Evolutionary conservation across 345 rosid genomes (phyloP), one percentile per base, ranked within the genome.

Genomic region (Stellera chamaejasme): DNA sequence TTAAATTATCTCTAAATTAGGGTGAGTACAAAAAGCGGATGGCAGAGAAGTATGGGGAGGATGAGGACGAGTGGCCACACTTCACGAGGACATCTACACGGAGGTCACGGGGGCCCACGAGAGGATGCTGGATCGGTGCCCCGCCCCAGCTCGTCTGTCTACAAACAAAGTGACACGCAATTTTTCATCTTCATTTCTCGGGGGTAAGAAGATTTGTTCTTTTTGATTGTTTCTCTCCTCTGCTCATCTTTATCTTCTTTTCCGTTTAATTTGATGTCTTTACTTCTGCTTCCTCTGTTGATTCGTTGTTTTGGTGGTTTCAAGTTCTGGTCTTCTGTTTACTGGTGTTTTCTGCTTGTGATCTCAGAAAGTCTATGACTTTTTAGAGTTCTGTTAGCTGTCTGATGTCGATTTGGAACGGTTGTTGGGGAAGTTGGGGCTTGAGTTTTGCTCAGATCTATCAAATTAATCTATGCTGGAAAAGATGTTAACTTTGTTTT

Each of bases 141-240:
- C 23, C 23, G 23, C 23, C 23, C 23, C 23, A 19, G 23, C 23
- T 19, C 23, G 23, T 19, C 23, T 19, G 23, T 19, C 23, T n/a
- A n/a, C n/a, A n/a, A n/a, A n/a, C n/a, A n/a, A n/a, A n/a, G n/a
- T n/a, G n/a, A n/a, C n/a, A 28, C 19, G 48, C 27, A 25, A 39
- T 10, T 46, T 45, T 50, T 41, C 58, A 3, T 13, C 5, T 46
- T 26, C 10, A 11, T 60, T 42, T n/a, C n/a, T n/a, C n/a, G n/a
- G n/a, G n/a, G 73, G 73, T 69, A 61, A 41, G n/a, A 50, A 12
- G 6, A 14, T 5, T 23, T 13, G 3, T 46, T 23, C 19, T n/a
- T 45, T 42, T 6, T 27, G 8, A 39, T 16, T 10, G 10, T 23
- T 15, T 41, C 39, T 6, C 1, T 44, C 45, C 7, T 43, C 26